Conservation (phyloP, 2,329 filamentous ascomycete genomes). For the Coniochaeta prunicola region DNA sequence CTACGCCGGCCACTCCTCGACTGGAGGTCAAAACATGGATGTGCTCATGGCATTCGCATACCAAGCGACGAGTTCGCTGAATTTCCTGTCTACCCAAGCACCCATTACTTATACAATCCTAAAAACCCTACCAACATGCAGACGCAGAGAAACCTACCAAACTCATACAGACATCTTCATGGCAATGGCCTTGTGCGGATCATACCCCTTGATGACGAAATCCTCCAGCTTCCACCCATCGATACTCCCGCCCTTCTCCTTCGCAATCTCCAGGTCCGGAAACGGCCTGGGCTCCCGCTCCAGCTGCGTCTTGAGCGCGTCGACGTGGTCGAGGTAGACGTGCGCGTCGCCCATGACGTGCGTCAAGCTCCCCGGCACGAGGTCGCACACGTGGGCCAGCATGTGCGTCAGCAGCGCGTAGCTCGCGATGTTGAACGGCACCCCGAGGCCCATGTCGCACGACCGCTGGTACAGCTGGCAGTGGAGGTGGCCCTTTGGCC, state of each 20-base stretch:
- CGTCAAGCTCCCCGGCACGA: slow-evolving; percentile 80
- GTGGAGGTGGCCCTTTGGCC: slow-evolving; percentile 63
- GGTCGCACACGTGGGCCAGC: slow-evolving; percentile 77
- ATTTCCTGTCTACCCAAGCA: background rate
- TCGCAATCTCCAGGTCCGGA: slow-evolving; percentile 66
- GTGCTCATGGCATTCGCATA: background rate
- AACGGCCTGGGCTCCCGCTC: slow-evolving; percentile 74
- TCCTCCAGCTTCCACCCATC: slow-evolving; percentile 89
- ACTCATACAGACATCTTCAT: slow-evolving; percentile 93
- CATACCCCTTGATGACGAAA: slow-evolving; percentile 80
- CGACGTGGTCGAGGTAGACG: slow-evolving; percentile 87
- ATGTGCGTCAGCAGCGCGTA: slow-evolving; percentile 95
- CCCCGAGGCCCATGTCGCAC: slow-evolving; percentile 94
- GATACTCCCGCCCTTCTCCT: slow-evolving; percentile 64
- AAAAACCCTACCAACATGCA: background rate
- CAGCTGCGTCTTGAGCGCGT: slow-evolving; percentile 76
- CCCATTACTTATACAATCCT: background rate
- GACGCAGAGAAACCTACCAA: background rate
- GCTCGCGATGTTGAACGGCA: slow-evolving; percentile 95
- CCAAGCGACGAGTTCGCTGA: background rate
- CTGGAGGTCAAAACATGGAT: no score
- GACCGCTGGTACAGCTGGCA: slow-evolving; percentile 89
- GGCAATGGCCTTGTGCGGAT: slow-evolving; percentile 82
- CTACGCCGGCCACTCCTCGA: no score
- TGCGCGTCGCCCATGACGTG: slow-evolving; percentile 99